A percentile compares a stretch with the other conserved stretches of the same genome.
These are phyloP conservation scores for Caryocar brasiliense DNA, from an alignment of 441 rosid species.

Conservation along the genomic window DNA sequence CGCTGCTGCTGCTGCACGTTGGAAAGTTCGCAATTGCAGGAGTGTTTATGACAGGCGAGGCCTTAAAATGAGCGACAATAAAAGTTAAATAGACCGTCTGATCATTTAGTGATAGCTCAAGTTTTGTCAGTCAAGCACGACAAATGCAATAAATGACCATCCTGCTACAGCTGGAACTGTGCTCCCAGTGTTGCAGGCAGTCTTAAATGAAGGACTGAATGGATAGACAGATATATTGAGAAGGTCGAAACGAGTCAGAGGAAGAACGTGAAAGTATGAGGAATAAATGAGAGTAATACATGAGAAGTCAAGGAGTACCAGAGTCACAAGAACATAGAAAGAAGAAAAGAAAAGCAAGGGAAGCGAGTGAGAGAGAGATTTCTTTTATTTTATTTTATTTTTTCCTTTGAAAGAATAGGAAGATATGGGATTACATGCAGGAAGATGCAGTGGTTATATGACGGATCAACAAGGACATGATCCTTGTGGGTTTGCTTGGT, in stretches of 20 bases:
- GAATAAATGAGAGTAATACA: neutral
- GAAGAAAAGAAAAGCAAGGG: neutral
- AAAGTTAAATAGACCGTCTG: conserved; percentile 9
- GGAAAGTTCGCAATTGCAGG: conserved; percentile 14
- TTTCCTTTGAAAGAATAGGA: conserved; percentile 3
- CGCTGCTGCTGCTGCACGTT: neutral
- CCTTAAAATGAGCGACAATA: conserved; percentile 22
- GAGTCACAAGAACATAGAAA: neutral
- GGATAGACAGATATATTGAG: too few relatives aligned
- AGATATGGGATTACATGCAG: conserved; percentile 13
- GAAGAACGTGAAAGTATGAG: neutral
- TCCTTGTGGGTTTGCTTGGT: conserved; percentile 21
- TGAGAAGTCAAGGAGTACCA: neutral
- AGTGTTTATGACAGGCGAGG: neutral
- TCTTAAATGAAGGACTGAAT: conserved; percentile 6
- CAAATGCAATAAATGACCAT: conserved; percentile 20
- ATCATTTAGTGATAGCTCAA: too few relatives aligned
- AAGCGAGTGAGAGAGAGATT: conserved; percentile 8
- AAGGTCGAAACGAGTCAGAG: conserved; percentile 31
- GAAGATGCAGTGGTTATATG: conserved; percentile 39
- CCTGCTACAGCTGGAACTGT: conserved; percentile 14
- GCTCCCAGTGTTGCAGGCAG: conserved; percentile 8
- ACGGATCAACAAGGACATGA: neutral
- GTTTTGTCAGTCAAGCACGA: neutral
- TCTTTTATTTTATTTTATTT: too few relatives aligned